Conservation (phyloP, 2,329 filamentous ascomycete genomes). For the Onygena corvina region DNA sequence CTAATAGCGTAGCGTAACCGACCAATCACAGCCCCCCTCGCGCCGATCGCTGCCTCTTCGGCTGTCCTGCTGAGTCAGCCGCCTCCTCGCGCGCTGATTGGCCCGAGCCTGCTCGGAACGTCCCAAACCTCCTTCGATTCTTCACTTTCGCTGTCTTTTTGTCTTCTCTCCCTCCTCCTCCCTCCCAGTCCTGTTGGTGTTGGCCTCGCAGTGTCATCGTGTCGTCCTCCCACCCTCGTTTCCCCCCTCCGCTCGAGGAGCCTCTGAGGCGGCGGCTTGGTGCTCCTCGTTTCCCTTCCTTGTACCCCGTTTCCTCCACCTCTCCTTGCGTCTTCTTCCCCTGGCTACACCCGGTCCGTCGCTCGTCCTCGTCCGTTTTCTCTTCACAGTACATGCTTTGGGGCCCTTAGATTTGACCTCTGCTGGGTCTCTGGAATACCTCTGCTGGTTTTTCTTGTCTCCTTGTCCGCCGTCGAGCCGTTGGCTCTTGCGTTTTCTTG, state of each 20-base stretch:
- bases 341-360: slow-evolving; percentile 17
- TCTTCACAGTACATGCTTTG: slow-evolving; percentile 25
- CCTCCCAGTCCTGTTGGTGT: slow-evolving; percentile 16
- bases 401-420: slow-evolving; percentile 18
- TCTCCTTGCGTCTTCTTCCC: slow-evolving; percentile 24
- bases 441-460: slow-evolving; percentile 9
- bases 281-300: slow-evolving; percentile 21
- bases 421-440: slow-evolving; percentile 20
- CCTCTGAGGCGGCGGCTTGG: background rate
- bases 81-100: background rate
- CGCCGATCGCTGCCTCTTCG: background rate
- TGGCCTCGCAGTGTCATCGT: background rate
- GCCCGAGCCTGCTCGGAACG: background rate
- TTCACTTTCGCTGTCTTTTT: background rate
- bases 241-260: background rate
- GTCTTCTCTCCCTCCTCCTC: slow-evolving; percentile 2
- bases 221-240: background rate
- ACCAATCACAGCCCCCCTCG: background rate
- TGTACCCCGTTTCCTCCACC: slow-evolving; percentile 18
- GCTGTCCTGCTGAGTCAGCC: background rate
- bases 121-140: background rate
- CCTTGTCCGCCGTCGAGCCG: slow-evolving; percentile 11
- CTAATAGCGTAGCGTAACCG: background rate
- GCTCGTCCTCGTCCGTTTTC: slow-evolving; percentile 17
- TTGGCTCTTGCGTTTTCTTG: background rate